Evolutionary conservation across 768 basidiomycete genomes (phyloP).

Genomic region (Kondoa subrosea): DNA sequence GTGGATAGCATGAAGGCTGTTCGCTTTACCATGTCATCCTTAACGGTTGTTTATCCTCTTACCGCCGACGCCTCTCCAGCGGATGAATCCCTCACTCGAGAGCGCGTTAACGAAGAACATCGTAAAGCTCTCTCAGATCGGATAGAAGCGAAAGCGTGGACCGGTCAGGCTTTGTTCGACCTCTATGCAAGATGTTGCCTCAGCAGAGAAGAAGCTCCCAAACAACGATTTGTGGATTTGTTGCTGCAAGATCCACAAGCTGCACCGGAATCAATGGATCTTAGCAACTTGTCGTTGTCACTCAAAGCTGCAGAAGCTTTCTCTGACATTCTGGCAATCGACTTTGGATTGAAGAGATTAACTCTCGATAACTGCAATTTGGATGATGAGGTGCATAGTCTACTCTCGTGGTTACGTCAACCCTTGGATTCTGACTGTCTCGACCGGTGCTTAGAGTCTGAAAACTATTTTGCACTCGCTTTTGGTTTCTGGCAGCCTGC

Average conservation of each 20-base stretch:
- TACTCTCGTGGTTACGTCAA: not conserved
- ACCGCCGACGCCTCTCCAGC: constrained; percentile 66
- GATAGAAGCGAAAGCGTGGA: constrained; percentile 58
- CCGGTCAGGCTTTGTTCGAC: constrained; percentile 58
- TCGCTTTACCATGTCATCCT: constrained; percentile 73
- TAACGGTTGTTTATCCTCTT: constrained; percentile 80
- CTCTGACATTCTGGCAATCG: constrained; percentile 76
- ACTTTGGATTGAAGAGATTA: constrained; percentile 79
- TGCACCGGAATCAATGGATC: constrained; percentile 54
- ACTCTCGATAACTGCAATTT: constrained; percentile 73
- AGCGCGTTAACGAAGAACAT: constrained; percentile 43
- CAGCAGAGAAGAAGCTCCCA: constrained; percentile 32
- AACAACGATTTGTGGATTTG: constrained; percentile 20
- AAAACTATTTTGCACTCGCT: constrained; percentile 83
- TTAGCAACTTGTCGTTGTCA: constrained; percentile 63
- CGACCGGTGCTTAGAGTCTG: constrained; percentile 40
- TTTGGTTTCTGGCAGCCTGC: constrained; percentile 61
- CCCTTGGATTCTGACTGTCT: not conserved
- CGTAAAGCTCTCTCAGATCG: constrained; percentile 39
- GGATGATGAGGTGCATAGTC: constrained; percentile 51
- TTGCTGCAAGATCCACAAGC: constrained; percentile 15
- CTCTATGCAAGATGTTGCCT: constrained; percentile 33
- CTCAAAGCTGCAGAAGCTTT: constrained; percentile 55
- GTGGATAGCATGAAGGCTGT: constrained; percentile 57
- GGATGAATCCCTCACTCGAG: constrained; percentile 51